phyloP scores from a whole-genome alignment of 441 rosid species.

The Brassica hybrid region DNA sequence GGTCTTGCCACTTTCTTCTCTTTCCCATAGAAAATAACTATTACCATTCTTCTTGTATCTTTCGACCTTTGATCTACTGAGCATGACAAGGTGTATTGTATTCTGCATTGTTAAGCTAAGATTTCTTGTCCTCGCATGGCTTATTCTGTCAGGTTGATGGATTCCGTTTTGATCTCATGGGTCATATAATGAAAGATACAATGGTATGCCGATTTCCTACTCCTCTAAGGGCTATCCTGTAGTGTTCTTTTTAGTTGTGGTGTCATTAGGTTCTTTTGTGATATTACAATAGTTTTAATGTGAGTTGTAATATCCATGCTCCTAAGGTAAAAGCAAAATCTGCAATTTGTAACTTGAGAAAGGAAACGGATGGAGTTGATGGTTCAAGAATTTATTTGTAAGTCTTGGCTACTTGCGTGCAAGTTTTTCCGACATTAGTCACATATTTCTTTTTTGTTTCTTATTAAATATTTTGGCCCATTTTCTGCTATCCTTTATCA shows the following conservation, averaged over 20 bases:
- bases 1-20: slow-evolving; percentile 17
- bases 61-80: slow-evolving; percentile 18
- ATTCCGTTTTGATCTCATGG: slow-evolving; percentile 97
- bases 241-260: not conserved
- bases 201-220: slow-evolving; percentile 64
- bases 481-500: slow-evolving; percentile 37
- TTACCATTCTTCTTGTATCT: slow-evolving; percentile 1
- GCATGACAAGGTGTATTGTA: too few species aligned
- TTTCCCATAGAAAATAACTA: not conserved
- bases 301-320: slow-evolving; percentile 26
- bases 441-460: not conserved
- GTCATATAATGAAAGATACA: slow-evolving; percentile 90
- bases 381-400: slow-evolving; percentile 69
- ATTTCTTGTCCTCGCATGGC: slow-evolving; percentile 2
- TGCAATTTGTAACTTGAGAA: slow-evolving; percentile 67
- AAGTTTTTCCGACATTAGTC: slow-evolving; percentile 1
- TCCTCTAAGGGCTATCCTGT: slow-evolving; percentile 17
- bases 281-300: slow-evolving; percentile 7
- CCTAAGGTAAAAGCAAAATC: slow-evolving; percentile 76
- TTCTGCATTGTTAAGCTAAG: too few species aligned
- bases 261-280: slow-evolving; percentile 19
- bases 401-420: slow-evolving; percentile 5
- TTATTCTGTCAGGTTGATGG: slow-evolving; percentile 84
- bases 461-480: slow-evolving; percentile 8
- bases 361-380: slow-evolving; percentile 83